These are phyloP conservation scores for Haplosporangium gracile DNA, from an alignment of 192 early-diverging fungal species.

Conservation along the genomic window DNA sequence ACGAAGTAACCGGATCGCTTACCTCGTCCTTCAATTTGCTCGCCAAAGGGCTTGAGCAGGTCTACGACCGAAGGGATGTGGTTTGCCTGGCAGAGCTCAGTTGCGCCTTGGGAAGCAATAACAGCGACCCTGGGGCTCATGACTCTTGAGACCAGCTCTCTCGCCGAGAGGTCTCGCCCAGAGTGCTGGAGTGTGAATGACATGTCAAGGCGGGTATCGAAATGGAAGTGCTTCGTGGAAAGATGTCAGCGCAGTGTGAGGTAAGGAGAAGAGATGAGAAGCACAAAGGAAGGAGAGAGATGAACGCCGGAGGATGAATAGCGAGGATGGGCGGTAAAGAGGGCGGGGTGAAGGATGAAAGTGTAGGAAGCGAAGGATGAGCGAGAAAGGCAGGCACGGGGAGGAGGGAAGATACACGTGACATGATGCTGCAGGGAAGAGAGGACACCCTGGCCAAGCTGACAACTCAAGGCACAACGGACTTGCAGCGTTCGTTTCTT, in stretches of 20 bases:
- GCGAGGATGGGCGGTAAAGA: not conserved
- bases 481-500: not conserved
- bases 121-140: conserved; percentile 78
- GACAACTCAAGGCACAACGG: not conserved
- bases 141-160: conserved; percentile 65
- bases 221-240: not conserved
- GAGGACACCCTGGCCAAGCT: not conserved
- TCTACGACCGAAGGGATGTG: conserved; percentile 70
- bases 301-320: not conserved
- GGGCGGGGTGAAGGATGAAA: not conserved
- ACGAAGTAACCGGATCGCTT: not conserved
- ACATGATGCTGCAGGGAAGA: not conserved
- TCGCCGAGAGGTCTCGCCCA: conserved; percentile 42
- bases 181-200: conserved; percentile 20
- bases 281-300: not conserved
- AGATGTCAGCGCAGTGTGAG: not conserved
- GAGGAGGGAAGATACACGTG: not conserved
- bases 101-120: conserved; percentile 71
- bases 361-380: not conserved
- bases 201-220: not conserved
- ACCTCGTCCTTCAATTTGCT: conserved; percentile 74
- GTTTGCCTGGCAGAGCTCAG: conserved; percentile 70
- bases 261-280: not conserved
- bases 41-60: conserved; percentile 79
- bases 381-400: not conserved